Percentiles rank a stretch among this genome's conserved stretches.
These are phyloP conservation scores for Acanthamoeba healyi DNA, from an alignment of 208 protist species.

Conservation along the genomic window DNA sequence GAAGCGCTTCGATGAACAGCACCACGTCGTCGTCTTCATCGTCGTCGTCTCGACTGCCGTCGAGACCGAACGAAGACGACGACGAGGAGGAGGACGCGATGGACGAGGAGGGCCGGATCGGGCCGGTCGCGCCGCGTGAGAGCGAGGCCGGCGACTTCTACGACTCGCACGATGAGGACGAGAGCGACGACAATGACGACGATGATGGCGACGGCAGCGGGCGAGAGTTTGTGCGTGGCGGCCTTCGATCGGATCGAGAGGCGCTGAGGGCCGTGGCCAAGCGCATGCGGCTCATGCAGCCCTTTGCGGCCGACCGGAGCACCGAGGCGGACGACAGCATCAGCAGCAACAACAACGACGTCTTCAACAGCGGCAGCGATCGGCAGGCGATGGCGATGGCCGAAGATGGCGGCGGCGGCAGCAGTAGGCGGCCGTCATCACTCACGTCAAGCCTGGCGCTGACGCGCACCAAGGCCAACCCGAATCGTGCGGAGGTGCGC, in stretches of 20 bases:
- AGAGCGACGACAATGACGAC: not conserved
- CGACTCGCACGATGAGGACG: not conserved
- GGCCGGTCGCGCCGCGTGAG: not conserved
- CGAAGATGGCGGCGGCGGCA: not conserved
- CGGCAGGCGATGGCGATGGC: not conserved
- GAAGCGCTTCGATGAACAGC: conserved; percentile 15
- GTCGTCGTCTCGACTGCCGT: not conserved
- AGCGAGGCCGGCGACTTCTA: not conserved
- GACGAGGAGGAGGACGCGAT: not conserved
- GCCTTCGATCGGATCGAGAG: not conserved
- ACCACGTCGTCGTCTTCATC: not conserved
- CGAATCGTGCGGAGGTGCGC: not conserved
- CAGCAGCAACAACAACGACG: not conserved
- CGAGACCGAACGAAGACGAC: not conserved
- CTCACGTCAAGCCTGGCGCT: not conserved
- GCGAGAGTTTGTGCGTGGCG: not conserved
- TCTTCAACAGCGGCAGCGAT: not conserved
- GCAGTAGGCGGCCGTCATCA: not conserved
- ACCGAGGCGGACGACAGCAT: not conserved
- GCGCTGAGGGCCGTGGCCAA: conserved; percentile 17
- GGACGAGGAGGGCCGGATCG: conserved; percentile 30
- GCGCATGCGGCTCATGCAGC: conserved; percentile 67
- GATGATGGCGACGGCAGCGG: not conserved
- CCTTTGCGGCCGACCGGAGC: not conserved
- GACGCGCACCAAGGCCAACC: not conserved